Base-by-base conservation (phyloP, 139 green algal genomes). In the Coelastrella sp. region DNA sequence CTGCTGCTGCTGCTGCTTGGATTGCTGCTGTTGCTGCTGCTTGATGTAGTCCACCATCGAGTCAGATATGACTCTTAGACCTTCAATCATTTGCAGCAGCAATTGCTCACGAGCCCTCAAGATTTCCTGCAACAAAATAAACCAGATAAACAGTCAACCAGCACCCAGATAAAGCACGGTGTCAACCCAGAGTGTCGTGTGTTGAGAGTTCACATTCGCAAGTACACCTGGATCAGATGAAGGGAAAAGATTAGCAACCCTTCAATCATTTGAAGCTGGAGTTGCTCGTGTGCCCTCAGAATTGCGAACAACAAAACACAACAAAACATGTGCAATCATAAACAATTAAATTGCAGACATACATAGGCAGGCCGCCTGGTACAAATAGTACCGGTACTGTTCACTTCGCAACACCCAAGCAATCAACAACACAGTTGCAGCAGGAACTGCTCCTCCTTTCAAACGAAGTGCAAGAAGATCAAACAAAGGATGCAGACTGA, bases 11-110 rank as follows among this genome's bases (percentile, higher is more conserved):
- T 22, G 23, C 10, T 59, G 7, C 75, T 59, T 78, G 14, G 2
- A 11, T 1, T 78, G 73, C 3, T 71, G 79, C 79, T 73, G 75
- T 7, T 80, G 75, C 75, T 85, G 79, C 79, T 56, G 79, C 79
- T 22, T n/a, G 68, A 76, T 76, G 68, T 22, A 22, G 54, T 22
- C 68, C 3, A 8, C 68, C 68, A 76, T 76, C 2, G 17, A 4
- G 2, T 76, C 17, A 23, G 68, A 14, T 47, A 76, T 23, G 3
- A 76, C 68, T 32, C 68, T 17, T 10, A 76, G 68, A 10, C 16
- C 16, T 17, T 76, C 16, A 47, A 76, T 76, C 68, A 76, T 76
- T 5, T 76, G 68, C 17, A 76, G 68, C 68, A 76, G 68, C 17
- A 76, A 17, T 47, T 14, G 7, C 68, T 76, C 68, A 10, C 68